phyloP scores from a whole-genome alignment of 257 asterid species.

The Plantago major region DNA sequence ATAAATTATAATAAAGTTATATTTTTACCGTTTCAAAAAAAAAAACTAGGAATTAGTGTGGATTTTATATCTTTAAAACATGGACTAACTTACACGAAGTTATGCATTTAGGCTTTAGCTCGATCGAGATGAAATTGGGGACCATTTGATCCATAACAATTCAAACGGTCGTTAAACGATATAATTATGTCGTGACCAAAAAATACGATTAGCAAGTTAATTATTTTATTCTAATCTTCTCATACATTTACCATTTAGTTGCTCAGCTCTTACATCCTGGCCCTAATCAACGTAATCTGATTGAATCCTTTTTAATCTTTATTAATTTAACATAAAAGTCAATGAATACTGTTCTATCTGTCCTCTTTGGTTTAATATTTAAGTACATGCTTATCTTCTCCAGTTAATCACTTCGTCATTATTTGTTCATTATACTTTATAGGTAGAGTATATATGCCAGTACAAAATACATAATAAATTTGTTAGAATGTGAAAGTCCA shows the following conservation, averaged over 20 bases:
- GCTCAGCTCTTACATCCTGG: slow-evolving; percentile 20
- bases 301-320: neutral
- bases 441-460: too few species aligned
- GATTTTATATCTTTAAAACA: too few species aligned
- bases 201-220: neutral
- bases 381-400: neutral
- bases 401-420: too few species aligned
- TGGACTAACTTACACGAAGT: too few species aligned
- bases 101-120: neutral
- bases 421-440: too few species aligned
- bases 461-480: too few species aligned
- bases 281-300: neutral
- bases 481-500: too few species aligned
- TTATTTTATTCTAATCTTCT: slow-evolving; percentile 7
- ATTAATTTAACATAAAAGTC: neutral
- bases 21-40: too few species aligned
- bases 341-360: neutral
- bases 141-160: slow-evolving; percentile 13
- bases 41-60: too few species aligned
- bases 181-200: neutral
- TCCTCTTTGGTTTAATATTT: neutral
- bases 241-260: slow-evolving; percentile 12
- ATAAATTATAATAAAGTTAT: too few species aligned
- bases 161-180: slow-evolving; percentile 5
- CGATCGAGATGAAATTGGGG: slow-evolving; percentile 4